A percentile compares a stretch with the other conserved stretches of the same genome.
Conservation (phyloP, 352 stramenopile species). For the Phytophthora pseudosyringae region DNA sequence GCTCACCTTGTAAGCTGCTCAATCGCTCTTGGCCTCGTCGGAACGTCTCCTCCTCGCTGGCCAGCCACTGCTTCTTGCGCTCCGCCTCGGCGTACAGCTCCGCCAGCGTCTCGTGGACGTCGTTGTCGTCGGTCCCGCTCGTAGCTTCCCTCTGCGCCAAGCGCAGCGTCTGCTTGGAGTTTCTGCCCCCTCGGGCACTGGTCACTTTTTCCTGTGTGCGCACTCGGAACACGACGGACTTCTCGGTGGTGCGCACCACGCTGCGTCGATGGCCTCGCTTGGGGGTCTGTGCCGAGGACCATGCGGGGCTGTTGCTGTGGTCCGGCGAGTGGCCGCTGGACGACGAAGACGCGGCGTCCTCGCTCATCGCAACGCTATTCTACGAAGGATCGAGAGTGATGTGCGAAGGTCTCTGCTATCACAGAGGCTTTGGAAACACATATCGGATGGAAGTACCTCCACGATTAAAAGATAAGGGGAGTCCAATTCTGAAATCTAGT, state of each 20-base stretch:
- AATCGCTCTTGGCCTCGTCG: conserved; percentile 35
- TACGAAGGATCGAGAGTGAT: conserved; percentile 4
- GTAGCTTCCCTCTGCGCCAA: conserved; percentile 6
- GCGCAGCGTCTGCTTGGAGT: conserved; percentile 13
- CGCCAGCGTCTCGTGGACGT: conserved; percentile 40
- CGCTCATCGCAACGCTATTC: conserved; percentile 32
- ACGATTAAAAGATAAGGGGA: not conserved
- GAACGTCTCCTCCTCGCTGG: conserved; percentile 44
- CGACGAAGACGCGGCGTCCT: conserved; percentile 29
- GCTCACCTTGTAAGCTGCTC: conserved; percentile 41
- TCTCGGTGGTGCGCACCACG: conserved; percentile 36
- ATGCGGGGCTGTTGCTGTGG: conserved; percentile 10
- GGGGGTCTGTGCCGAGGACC: conserved; percentile 14
- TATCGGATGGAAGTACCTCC: not conserved
- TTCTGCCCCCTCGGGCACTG: conserved; percentile 11
- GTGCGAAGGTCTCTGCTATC: not conserved
- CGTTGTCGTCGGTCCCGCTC: conserved; percentile 18
- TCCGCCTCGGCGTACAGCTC: conserved; percentile 37
- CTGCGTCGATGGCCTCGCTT: conserved; percentile 1
- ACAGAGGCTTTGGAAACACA: conserved; percentile 2
- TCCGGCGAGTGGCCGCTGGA: conserved; percentile 21
- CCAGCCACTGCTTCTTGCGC: conserved; percentile 44
- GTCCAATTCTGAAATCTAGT: not conserved
- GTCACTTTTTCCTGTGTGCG: conserved; percentile 33
- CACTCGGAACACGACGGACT: conserved; percentile 40